phyloP scores from a whole-genome alignment of 1,139 yeast species.

The Zygoascus sp. region DNA sequence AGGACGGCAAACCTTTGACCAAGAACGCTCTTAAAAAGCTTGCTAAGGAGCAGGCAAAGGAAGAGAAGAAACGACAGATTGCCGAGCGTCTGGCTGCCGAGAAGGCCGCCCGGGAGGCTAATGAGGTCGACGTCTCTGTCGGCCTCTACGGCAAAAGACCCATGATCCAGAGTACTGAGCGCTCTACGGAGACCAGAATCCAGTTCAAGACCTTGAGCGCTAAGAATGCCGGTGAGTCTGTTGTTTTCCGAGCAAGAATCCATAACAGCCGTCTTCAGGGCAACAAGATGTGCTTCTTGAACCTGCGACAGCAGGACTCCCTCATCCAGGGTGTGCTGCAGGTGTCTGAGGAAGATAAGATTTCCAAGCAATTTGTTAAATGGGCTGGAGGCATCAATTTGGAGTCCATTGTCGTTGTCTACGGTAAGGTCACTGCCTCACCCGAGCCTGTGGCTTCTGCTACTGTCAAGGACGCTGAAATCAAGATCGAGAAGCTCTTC shows the following conservation, averaged over 20 bases:
- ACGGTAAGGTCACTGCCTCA: constrained; percentile 78
- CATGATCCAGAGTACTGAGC: constrained; percentile 68
- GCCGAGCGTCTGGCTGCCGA: constrained; percentile 86
- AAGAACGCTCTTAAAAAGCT: constrained; percentile 93
- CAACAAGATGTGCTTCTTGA: constrained; percentile 85
- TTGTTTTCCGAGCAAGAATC: constrained; percentile 86
- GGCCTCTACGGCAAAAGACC: constrained; percentile 89
- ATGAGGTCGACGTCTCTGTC: constrained; percentile 79
- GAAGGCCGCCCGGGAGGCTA: constrained; percentile 76
- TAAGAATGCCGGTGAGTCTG: constrained; percentile 70
- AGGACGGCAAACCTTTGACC: constrained; percentile 89
- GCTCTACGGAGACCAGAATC: constrained; percentile 51
- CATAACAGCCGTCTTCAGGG: constrained; percentile 94
- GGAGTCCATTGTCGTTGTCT: constrained; percentile 88
- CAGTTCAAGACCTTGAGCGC: constrained; percentile 50
- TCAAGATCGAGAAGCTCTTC: constrained; percentile 66
- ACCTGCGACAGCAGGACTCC: constrained; percentile 84
- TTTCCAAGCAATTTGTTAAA: constrained; percentile 94
- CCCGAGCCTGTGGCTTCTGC: constrained; percentile 87
- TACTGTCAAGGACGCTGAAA: constrained; percentile 86
- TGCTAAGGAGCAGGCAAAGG: constrained; percentile 90
- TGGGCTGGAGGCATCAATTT: constrained; percentile 85
- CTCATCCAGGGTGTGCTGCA: constrained; percentile 81
- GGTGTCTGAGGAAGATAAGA: constrained; percentile 55
- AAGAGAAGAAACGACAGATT: constrained; percentile 85